Conservation (phyloP, 768 basidiomycete genomes). For the Kwoniella sp. region DNA sequence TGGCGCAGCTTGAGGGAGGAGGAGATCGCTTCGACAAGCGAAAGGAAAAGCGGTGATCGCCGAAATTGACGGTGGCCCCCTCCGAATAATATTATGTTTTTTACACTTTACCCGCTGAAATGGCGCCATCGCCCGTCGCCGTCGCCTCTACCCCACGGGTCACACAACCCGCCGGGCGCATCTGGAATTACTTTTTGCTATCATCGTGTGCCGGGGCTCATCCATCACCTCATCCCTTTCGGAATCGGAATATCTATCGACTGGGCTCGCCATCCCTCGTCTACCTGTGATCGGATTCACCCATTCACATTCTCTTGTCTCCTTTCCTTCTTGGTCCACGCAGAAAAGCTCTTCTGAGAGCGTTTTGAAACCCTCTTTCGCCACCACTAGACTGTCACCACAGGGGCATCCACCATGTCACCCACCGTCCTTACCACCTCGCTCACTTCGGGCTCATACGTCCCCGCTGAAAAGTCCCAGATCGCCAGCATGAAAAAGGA, state of each 20-base stretch:
- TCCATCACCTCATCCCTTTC: not conserved
- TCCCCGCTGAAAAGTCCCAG: conserved; percentile 24
- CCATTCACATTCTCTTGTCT: not conserved
- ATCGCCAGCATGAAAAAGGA: conserved; percentile 28
- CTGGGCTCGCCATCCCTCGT: not conserved
- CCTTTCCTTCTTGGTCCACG: too few relatives aligned
- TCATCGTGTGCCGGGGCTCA: not conserved
- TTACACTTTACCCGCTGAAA: not conserved
- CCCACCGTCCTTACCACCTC: conserved; percentile 33
- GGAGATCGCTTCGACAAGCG: too few relatives aligned
- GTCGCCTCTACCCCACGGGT: not conserved
- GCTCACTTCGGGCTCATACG: conserved; percentile 41
- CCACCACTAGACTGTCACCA: too few relatives aligned
- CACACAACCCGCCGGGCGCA: not conserved
- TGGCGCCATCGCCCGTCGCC: not conserved
- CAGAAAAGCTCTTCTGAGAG: too few relatives aligned
- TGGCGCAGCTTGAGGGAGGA: too few relatives aligned
- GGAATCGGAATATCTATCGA: not conserved
- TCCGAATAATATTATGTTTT: not conserved
- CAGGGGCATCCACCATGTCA: conserved; percentile 19
- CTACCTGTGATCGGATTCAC: not conserved
- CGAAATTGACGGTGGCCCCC: not conserved
- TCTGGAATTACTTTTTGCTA: not conserved
- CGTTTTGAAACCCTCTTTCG: too few relatives aligned
- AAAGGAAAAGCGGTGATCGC: not conserved